Base-by-base conservation (phyloP, 306 rosid genomes). In the Rosa rugosa region DNA sequence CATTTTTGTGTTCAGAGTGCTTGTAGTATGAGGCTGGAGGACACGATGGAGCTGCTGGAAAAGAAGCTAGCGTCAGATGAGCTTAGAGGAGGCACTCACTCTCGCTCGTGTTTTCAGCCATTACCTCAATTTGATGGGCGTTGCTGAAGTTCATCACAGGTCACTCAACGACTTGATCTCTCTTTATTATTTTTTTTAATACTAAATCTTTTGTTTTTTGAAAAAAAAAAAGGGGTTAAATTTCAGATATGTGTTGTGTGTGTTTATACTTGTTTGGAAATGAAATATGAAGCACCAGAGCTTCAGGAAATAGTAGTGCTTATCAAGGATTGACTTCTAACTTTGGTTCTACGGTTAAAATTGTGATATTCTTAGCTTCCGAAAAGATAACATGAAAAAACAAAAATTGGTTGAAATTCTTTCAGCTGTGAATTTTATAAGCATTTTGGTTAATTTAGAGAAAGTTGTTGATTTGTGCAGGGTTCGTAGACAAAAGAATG, bases 131-230 rank as follows among this genome's bases (percentile, higher is more conserved):
- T 79, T 94, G 87, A 92, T 85, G 91, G 94, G 98, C 51, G 88
- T 94, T 78, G 98, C 98, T 41, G 98, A 94, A 84, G 92, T 97
- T 50, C 97, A 94, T 84, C 98, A 94, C 79, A 85, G 96, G 97
- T 94, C 27, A 27, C 27, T 27, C 27, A 27, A 27, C 27, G 27
- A 27, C 27, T 42, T 56, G 11, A 22, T 46, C 38, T 42, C 14
- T 64, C 69, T 62, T 17, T 17, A 17, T 20, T 27, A 27, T 17
- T 50, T 50, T 12, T 4, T 57, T 27, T 27, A 27, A 27, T 27
- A 27, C 27, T 27, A 27, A 27, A 27, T 27, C 1, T 27, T 27
- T 22, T 44, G 25, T 8, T 46, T 12, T 9, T 8, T n/a, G 27
- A 1, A 27, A 1, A 27, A 27, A 27, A 27, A 25, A 69, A n/a